Percentiles rank a stretch among this genome's conserved stretches.
Conservation (phyloP, 2,329 filamentous ascomycete species). For the Pyrenochaeta sp. region DNA sequence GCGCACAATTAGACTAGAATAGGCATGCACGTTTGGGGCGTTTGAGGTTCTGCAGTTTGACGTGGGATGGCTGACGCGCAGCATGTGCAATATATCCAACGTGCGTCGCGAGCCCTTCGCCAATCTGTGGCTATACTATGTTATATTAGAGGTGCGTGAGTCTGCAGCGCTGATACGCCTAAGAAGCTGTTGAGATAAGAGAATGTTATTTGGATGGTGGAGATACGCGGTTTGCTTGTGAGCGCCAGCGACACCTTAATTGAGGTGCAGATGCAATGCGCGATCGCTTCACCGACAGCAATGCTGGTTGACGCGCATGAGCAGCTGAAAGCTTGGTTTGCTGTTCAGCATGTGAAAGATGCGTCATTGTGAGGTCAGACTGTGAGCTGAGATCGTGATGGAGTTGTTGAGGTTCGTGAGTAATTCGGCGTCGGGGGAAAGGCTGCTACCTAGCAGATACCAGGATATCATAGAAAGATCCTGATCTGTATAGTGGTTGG, state of each 20-base stretch:
- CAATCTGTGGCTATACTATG: neutral
- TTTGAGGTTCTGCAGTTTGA: neutral
- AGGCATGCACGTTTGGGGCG: neutral
- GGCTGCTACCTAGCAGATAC: neutral
- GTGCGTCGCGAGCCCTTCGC: neutral
- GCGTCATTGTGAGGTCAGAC: slow-evolving; percentile 10
- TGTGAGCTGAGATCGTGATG: neutral
- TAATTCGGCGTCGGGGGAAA: neutral
- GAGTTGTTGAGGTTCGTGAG: neutral
- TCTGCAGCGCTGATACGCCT: slow-evolving; percentile 2
- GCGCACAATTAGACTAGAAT: neutral
- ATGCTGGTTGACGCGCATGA: slow-evolving; percentile 7
- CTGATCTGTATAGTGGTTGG: neutral
- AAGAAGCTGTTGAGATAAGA: slow-evolving; percentile 2
- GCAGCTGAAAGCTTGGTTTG: neutral
- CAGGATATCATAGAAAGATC: neutral
- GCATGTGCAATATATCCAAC: neutral
- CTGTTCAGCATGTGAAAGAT: slow-evolving; percentile 6
- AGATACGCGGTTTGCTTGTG: neutral
- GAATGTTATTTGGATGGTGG: neutral
- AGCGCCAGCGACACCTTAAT: neutral
- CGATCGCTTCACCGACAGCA: slow-evolving; percentile 12
- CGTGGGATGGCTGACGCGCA: neutral
- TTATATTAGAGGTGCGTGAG: neutral
- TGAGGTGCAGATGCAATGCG: slow-evolving; percentile 12